Conservation (phyloP, 805 yeast species). For the Pichia cabralensis region DNA sequence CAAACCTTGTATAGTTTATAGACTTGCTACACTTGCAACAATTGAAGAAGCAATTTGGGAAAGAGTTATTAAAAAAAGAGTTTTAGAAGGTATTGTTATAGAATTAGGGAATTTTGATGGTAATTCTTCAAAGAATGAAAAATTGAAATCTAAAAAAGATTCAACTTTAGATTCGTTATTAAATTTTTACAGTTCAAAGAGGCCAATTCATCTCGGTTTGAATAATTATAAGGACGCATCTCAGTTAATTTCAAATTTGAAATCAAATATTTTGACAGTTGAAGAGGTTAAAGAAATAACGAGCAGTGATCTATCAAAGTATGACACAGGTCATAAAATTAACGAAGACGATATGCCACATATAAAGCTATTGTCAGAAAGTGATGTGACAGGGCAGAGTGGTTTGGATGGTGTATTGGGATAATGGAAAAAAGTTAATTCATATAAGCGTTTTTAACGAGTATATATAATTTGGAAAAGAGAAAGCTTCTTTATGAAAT, state of each 20-base stretch:
- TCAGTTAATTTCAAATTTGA: neutral
- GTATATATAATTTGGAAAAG: too few relatives aligned
- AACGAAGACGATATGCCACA: slow-evolving; percentile 3
- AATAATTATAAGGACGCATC: slow-evolving; percentile 5
- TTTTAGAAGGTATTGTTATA: slow-evolving; percentile 66
- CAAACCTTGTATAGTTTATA: slow-evolving; percentile 70
- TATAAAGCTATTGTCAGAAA: slow-evolving; percentile 7
- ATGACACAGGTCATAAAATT: slow-evolving; percentile 1
- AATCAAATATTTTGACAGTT: slow-evolving; percentile 19
- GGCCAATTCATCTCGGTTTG: neutral
- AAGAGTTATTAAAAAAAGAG: slow-evolving; percentile 71
- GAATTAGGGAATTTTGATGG: slow-evolving; percentile 51
- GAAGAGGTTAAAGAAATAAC: slow-evolving; percentile 38
- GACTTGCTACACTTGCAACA: slow-evolving; percentile 69
- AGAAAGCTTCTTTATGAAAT: too few relatives aligned
- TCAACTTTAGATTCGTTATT: slow-evolving; percentile 27
- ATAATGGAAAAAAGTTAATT: too few relatives aligned
- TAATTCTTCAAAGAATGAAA: slow-evolving; percentile 4
- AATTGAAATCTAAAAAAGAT: slow-evolving; percentile 8
- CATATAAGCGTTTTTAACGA: too few relatives aligned
- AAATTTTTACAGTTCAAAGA: slow-evolving; percentile 29
- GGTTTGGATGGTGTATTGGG: slow-evolving; percentile 1
- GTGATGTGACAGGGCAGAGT: slow-evolving; percentile 6
- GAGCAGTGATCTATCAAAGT: slow-evolving; percentile 1
- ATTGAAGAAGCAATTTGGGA: slow-evolving; percentile 76